Percentiles rank a stretch among this genome's conserved stretches.
phyloP scores from a whole-genome alignment of 192 early-diverging fungal species.

The Linnemannia schmuckeri region DNA sequence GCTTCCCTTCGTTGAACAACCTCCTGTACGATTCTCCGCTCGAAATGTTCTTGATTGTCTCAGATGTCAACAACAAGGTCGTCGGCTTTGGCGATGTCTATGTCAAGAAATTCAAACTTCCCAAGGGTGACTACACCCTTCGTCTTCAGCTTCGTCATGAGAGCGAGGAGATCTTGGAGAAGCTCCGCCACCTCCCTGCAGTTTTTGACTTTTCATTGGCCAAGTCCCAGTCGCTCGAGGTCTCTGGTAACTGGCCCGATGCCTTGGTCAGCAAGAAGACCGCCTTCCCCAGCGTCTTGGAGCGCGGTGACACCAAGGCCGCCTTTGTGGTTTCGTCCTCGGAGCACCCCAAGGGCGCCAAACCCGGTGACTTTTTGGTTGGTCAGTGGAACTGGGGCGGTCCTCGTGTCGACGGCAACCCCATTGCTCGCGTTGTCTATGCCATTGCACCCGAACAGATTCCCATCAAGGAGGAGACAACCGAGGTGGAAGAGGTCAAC shows the following conservation, averaged over 20 bases:
- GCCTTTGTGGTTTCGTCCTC: slow-evolving; percentile 69
- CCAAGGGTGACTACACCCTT: slow-evolving; percentile 88
- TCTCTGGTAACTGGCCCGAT: slow-evolving; percentile 70
- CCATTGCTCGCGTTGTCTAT: slow-evolving; percentile 62
- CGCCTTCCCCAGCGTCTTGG: slow-evolving; percentile 63
- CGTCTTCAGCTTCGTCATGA: slow-evolving; percentile 83
- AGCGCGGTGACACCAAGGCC: slow-evolving; percentile 63
- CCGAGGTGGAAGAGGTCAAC: slow-evolving; percentile 64
- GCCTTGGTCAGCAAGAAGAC: slow-evolving; percentile 60
- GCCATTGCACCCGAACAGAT: slow-evolving; percentile 61
- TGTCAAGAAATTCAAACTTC: slow-evolving; percentile 75
- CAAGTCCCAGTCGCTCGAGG: slow-evolving; percentile 65
- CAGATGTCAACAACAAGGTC: slow-evolving; percentile 84
- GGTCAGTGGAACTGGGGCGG: slow-evolving; percentile 75
- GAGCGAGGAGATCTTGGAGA: slow-evolving; percentile 77
- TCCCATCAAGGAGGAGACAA: slow-evolving; percentile 62
- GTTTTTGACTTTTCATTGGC: slow-evolving; percentile 75
- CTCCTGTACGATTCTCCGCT: slow-evolving; percentile 86
- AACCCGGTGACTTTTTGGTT: slow-evolving; percentile 83
- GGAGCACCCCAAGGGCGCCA: slow-evolving; percentile 76
- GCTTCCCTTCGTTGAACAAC: slow-evolving; percentile 71
- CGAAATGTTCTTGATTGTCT: slow-evolving; percentile 79
- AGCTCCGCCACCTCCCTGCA: slow-evolving; percentile 72
- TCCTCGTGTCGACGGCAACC: slow-evolving; percentile 60
- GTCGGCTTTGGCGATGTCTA: slow-evolving; percentile 81